phyloP scores from a whole-genome alignment of 1,139 yeast genomes.

The Suhomyces bribrorum region DNA sequence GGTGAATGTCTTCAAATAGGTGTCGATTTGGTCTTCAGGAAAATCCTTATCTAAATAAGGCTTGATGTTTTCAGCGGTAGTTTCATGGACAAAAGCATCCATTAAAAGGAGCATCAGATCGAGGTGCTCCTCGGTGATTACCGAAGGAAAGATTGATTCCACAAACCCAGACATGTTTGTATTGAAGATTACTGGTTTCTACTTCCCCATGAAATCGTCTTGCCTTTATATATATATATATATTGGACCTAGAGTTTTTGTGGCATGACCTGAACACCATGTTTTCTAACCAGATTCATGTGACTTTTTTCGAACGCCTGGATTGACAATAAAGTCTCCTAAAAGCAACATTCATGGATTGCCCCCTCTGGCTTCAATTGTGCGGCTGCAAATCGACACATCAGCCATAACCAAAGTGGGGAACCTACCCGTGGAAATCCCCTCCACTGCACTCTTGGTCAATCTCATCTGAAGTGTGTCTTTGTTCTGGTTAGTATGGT shows the following conservation, averaged over 20 bases:
- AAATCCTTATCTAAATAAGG: slow-evolving; percentile 30
- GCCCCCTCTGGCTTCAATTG: too few species aligned
- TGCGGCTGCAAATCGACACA: too few species aligned
- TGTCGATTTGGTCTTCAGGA: slow-evolving; percentile 33
- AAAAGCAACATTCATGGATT: too few species aligned
- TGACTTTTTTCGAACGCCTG: not conserved
- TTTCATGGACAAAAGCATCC: slow-evolving; percentile 41
- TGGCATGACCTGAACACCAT: not conserved
- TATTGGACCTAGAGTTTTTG: not conserved
- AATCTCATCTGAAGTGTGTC: too few species aligned
- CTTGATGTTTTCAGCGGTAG: slow-evolving; percentile 30
- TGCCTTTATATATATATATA: not conserved
- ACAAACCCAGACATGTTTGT: not conserved
- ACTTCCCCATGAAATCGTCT: not conserved
- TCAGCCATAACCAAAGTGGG: too few species aligned
- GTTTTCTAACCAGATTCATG: not conserved
- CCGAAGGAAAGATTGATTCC: slow-evolving; percentile 15
- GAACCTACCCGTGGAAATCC: too few species aligned
- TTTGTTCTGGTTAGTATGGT: too few species aligned
- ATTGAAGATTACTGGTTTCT: not conserved
- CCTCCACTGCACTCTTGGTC: too few species aligned
- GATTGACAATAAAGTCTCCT: too few species aligned
- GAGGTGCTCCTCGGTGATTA: slow-evolving; percentile 28
- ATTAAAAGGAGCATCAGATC: slow-evolving; percentile 30
- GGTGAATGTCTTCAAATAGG: slow-evolving; percentile 30